A percentile compares a stretch with the other conserved stretches of the same genome.
Conservation (phyloP, 495 filamentous ascomycete genomes). For the Chaetomidium leptoderma region DNA sequence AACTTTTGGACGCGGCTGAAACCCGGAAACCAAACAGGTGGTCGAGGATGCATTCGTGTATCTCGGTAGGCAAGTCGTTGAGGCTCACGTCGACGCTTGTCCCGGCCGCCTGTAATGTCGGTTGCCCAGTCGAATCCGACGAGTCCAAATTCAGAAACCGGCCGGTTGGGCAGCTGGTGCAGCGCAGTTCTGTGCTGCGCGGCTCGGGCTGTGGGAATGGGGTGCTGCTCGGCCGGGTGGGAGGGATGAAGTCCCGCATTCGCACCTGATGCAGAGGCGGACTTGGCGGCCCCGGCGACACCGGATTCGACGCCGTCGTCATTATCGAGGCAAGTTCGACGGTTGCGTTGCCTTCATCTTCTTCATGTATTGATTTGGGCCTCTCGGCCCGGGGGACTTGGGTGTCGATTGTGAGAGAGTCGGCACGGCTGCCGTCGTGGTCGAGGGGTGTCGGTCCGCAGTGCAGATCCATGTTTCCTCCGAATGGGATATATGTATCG, state of each 20-base stretch:
- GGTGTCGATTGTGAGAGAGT: constrained; percentile 32
- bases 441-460: constrained; percentile 22
- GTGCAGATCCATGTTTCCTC: constrained; percentile 20
- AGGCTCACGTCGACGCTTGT: constrained; percentile 43
- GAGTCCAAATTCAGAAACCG: constrained; percentile 26
- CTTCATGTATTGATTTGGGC: constrained; percentile 30
- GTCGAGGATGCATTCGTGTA: constrained; percentile 66
- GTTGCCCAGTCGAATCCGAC: constrained; percentile 22
- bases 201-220: constrained; percentile 53
- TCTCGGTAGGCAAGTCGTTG: constrained; percentile 60
- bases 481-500: background rate
- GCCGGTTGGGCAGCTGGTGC: constrained; percentile 35
- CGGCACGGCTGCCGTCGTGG: constrained; percentile 24
- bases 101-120: constrained; percentile 24
- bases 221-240: constrained; percentile 52
- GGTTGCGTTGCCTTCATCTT: constrained; percentile 41
- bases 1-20: constrained; percentile 52
- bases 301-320: constrained; percentile 48
- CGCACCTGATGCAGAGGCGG: constrained; percentile 46
- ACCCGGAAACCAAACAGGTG: constrained; percentile 63
- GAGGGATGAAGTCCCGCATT: constrained; percentile 48
- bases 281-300: constrained; percentile 51
- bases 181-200: constrained; percentile 40
- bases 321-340: constrained; percentile 48
- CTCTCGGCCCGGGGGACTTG: constrained; percentile 26